Percentiles rank a stretch among this genome's conserved stretches.
These are phyloP conservation scores for Pseudevernia furfuracea DNA, from an alignment of 495 filamentous ascomycete species.

Conservation along the genomic window DNA sequence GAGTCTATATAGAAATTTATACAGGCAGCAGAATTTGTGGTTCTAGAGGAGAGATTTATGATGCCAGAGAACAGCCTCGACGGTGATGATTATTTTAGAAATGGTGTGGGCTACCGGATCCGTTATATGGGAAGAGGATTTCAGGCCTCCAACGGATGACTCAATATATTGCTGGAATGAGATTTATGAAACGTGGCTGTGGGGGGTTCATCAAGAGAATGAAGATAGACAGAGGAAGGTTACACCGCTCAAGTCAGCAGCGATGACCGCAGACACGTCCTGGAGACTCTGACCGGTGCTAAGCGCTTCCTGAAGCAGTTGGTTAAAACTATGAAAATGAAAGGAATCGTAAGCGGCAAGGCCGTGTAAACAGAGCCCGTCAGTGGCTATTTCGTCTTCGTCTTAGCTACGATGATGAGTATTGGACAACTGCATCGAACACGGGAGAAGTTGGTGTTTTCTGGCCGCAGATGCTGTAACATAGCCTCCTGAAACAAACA, in stretches of 20 bases:
- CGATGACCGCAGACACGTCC: background rate
- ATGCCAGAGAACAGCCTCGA: background rate
- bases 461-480: background rate
- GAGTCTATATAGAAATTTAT: background rate
- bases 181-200: background rate
- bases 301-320: background rate
- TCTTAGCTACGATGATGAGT: background rate
- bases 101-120: background rate
- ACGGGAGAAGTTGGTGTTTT: background rate
- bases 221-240: background rate
- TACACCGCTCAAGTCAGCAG: background rate
- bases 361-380: background rate
- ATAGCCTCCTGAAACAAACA: background rate
- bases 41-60: background rate
- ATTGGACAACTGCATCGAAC: background rate
- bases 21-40: background rate
- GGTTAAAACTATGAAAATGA: background rate
- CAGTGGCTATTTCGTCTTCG: background rate
- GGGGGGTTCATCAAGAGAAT: background rate
- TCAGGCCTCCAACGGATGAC: background rate
- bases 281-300: background rate
- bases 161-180: background rate
- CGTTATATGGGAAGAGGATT: background rate
- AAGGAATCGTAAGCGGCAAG: background rate
- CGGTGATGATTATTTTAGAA: background rate